Conservation (phyloP, 768 basidiomycete species). For the Lactarius indigo region DNA sequence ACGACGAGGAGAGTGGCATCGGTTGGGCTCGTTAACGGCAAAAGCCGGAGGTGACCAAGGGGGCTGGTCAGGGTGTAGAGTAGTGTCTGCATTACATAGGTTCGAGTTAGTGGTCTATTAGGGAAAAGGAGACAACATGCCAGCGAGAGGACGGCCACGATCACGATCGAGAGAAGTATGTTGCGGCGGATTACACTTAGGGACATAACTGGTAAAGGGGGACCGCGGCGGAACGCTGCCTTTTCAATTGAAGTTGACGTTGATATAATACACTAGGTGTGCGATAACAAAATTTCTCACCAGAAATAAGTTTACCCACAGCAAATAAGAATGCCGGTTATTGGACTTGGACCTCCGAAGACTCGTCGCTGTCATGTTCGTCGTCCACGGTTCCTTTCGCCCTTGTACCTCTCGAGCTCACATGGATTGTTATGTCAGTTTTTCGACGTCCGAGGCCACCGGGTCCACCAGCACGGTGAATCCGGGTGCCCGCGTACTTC, state of each 20-base stretch:
- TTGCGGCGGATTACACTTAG: neutral
- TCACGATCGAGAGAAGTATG: neutral
- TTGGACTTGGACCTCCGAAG: slow-evolving; percentile 5
- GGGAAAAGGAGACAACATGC: neutral
- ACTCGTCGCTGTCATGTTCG: slow-evolving; percentile 16
- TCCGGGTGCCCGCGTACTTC: slow-evolving; percentile 19
- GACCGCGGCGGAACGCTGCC: too few species aligned
- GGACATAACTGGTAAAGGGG: neutral
- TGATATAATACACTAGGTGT: neutral
- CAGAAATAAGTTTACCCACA: neutral
- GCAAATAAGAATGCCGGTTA: slow-evolving; percentile 1
- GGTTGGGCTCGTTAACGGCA: slow-evolving; percentile 28
- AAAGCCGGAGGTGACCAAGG: neutral
- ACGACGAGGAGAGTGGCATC: slow-evolving; percentile 62
- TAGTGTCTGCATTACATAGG: neutral
- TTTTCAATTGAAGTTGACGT: neutral
- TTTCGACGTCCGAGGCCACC: slow-evolving; percentile 7
- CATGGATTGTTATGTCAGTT: slow-evolving; percentile 6
- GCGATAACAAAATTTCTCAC: neutral
- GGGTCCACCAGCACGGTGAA: neutral
- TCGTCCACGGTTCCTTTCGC: neutral
- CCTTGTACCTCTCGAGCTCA: neutral
- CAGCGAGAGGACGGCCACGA: neutral
- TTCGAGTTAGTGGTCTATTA: neutral
- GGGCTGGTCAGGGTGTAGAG: neutral